These are phyloP conservation scores for Theileria luwenshuni DNA, from an alignment of 169 alveolate species.

Conservation along the genomic window DNA sequence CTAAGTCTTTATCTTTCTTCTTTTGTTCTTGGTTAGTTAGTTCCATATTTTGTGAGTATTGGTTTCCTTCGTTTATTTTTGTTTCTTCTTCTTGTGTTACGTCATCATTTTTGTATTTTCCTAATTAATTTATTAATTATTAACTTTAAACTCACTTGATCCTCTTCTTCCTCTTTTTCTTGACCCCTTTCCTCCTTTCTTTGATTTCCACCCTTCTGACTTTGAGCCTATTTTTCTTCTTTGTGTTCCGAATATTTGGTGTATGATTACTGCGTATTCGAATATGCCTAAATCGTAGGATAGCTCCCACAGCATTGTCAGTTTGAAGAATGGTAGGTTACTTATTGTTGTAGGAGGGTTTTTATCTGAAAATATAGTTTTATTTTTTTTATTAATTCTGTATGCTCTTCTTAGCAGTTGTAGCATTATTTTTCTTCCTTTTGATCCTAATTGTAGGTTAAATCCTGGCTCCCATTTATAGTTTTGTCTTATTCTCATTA, in stretches of 20 bases:
- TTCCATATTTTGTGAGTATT: too few species aligned
- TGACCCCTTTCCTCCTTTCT: too few species aligned
- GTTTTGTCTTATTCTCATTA: constrained; percentile 12
- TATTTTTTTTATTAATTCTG: constrained; percentile 44
- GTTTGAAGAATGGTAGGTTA: constrained; percentile 61
- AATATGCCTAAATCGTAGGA: constrained; percentile 58
- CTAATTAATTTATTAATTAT: too few species aligned
- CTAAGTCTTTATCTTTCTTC: too few species aligned
- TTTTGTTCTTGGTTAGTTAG: too few species aligned
- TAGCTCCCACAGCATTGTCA: constrained; percentile 67
- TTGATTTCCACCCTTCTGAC: too few species aligned
- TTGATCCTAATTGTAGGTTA: constrained; percentile 66
- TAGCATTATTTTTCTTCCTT: constrained; percentile 64
- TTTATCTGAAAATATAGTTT: constrained; percentile 38
- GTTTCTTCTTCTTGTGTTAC: too few species aligned
- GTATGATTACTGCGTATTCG: constrained; percentile 57
- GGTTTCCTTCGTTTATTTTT: too few species aligned
- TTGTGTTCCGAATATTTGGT: constrained; percentile 52
- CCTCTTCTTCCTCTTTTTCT: too few species aligned
- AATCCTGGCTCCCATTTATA: constrained; percentile 65
- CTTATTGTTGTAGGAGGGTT: constrained; percentile 68
- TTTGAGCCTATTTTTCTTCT: too few species aligned
- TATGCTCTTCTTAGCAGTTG: constrained; percentile 56
- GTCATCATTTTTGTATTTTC: too few species aligned
- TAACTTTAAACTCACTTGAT: too few species aligned